Evolutionary conservation across 208 protist genomes (phyloP).

Genomic region (Trypanosoma boissoni): DNA sequence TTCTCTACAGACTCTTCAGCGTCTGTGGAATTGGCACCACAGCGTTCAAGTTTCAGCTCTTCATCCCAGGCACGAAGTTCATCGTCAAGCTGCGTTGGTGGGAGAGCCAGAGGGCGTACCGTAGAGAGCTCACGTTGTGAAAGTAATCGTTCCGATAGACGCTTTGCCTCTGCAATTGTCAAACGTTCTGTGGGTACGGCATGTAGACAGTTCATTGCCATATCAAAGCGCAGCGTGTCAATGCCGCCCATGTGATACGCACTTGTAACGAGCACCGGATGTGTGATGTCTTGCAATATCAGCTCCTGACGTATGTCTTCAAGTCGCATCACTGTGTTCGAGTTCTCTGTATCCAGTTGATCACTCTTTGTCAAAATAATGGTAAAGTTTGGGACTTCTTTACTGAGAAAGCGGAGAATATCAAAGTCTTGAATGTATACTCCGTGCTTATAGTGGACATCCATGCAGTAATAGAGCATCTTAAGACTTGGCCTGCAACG

Average conservation of each 20-base stretch:
- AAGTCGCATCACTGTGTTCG: slow-evolving; percentile 33
- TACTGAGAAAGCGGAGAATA: slow-evolving; percentile 74
- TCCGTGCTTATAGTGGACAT: slow-evolving; percentile 84
- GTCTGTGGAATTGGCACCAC: no score
- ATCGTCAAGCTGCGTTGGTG: slow-evolving; percentile 66
- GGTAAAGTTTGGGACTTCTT: slow-evolving; percentile 87
- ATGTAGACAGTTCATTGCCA: slow-evolving; percentile 87
- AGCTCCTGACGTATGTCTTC: slow-evolving; percentile 81
- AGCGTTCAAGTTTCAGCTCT: slow-evolving; percentile 37
- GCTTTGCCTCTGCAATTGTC: slow-evolving; percentile 70
- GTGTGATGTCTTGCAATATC: slow-evolving; percentile 72
- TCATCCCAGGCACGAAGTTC: slow-evolving; percentile 50
- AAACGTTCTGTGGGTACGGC: slow-evolving; percentile 76
- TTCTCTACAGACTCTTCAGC: background rate
- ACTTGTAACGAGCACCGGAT: slow-evolving; percentile 84
- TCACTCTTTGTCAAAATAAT: slow-evolving; percentile 89
- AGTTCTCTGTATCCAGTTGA: slow-evolving; percentile 42
- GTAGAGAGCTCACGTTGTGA: slow-evolving; percentile 73
- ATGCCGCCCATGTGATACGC: slow-evolving; percentile 84
- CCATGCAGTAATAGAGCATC: slow-evolving; percentile 92
- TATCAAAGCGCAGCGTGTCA: slow-evolving; percentile 87
- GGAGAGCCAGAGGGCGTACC: slow-evolving; percentile 58
- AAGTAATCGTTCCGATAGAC: slow-evolving; percentile 72
- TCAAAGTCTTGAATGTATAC: slow-evolving; percentile 87
- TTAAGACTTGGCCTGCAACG: slow-evolving; percentile 79